phyloP scores from a whole-genome alignment of 2,329 filamentous ascomycete genomes.

The Blastomyces percursus region DNA sequence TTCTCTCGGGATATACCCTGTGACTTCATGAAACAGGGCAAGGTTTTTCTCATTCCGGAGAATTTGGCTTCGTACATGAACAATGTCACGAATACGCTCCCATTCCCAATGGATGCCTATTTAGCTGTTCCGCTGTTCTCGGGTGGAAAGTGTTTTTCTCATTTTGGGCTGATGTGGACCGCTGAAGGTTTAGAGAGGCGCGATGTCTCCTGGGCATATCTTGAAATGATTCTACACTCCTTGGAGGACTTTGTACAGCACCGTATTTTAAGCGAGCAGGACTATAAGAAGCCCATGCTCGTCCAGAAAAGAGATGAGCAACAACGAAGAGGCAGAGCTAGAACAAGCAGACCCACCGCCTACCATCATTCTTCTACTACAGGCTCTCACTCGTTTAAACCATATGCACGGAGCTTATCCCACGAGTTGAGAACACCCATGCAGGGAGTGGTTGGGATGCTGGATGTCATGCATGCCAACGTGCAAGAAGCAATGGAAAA shows the following conservation, averaged over 20 bases:
- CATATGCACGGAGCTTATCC: constrained; percentile 60
- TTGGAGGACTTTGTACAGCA: constrained; percentile 56
- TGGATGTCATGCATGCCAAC: constrained; percentile 65
- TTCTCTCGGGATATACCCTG: constrained; percentile 55
- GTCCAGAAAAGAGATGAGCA: constrained; percentile 31
- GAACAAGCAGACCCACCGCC: constrained; percentile 16
- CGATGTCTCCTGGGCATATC: constrained; percentile 52
- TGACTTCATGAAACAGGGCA: constrained; percentile 60
- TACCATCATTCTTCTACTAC: constrained; percentile 17
- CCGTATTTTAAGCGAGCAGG: constrained; percentile 22
- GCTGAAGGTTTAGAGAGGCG: constrained; percentile 47
- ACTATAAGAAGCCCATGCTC: neutral
- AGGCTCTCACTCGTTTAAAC: constrained; percentile 43
- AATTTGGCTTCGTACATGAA: constrained; percentile 48
- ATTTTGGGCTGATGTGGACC: constrained; percentile 65
- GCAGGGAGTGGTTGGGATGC: constrained; percentile 65
- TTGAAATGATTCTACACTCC: constrained; percentile 57
- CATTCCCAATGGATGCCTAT: constrained; percentile 54
- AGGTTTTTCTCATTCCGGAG: constrained; percentile 57
- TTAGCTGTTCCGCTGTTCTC: constrained; percentile 55
- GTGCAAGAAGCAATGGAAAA: constrained; percentile 54
- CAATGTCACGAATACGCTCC: constrained; percentile 48
- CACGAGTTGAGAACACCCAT: constrained; percentile 63
- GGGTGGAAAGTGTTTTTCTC: constrained; percentile 54
- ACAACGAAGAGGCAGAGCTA: constrained; percentile 32